Conservation (phyloP, 1,284 basidiomycete species). For the Pyrrhoderma noxium region DNA sequence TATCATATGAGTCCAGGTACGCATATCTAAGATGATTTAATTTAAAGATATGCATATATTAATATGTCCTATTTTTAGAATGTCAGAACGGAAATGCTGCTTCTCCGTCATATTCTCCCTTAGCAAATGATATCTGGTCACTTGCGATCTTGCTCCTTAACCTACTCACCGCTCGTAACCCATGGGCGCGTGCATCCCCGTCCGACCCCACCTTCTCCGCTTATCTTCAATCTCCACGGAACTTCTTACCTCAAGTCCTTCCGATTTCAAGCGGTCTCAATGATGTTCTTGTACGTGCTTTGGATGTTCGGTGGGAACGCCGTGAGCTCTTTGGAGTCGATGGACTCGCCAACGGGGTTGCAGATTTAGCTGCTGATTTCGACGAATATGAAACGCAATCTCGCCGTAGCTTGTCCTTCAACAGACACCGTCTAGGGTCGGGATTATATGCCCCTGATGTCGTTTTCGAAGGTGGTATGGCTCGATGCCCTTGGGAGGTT, state of each 20-base stretch:
- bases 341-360: constrained; percentile 15
- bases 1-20: constrained; percentile 78
- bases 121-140: constrained; percentile 85
- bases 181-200: constrained; percentile 75
- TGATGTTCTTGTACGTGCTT: constrained; percentile 40
- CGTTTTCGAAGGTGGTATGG: constrained; percentile 77
- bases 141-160: constrained; percentile 82
- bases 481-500: constrained; percentile 72
- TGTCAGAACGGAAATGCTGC: constrained; percentile 57
- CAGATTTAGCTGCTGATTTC: constrained; percentile 7
- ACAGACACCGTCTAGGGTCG: constrained; percentile 3
- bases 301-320: constrained; percentile 17
- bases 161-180: constrained; percentile 81
- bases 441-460: constrained; percentile 51
- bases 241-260: constrained; percentile 64
- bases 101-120: constrained; percentile 57
- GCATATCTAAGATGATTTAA: constrained; percentile 19
- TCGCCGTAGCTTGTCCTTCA: constrained; percentile 2
- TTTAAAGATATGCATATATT: constrained; percentile 17
- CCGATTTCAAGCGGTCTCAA: constrained; percentile 61
- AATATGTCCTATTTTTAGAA: constrained; percentile 36
- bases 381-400: constrained; percentile 10
- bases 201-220: constrained; percentile 69
- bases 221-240: constrained; percentile 51
- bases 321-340: constrained; percentile 16